Evolutionary conservation across 495 filamentous ascomycete genomes (phyloP), one percentile per base, ranked within the genome.

Genomic region (Aspergillus carlsbadensis): DNA sequence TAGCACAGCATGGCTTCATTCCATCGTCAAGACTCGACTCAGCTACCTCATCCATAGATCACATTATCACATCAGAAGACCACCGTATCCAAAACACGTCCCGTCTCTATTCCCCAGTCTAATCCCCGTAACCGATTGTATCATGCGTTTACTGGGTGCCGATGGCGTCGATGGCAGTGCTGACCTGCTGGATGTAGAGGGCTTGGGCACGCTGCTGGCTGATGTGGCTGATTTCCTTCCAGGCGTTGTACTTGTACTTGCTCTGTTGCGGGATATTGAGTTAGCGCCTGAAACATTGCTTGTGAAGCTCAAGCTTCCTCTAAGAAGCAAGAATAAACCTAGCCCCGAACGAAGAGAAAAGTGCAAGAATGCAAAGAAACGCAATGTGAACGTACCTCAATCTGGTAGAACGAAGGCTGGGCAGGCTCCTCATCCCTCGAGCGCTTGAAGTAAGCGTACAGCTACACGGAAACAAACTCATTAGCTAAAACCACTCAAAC

Each of bases 221-320:
- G 47, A 86, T 69, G 46, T 79, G 79, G 47, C 85, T 81, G 54
- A 84, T 55, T 54, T 82, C 78, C 70, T 86, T 67, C 90, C 90
- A 96, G 17, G 85, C 86, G 33, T 79, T 78, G 76, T 84, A 81
- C 80, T 93, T 94, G 59, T 84, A 84, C 75, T 91, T 93, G 71
- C 73, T 84, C 90, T 95, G 46, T 61, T n/a, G n/a, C n/a, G n/a
- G n/a, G n/a, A n/a, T n/a, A n/a, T n/a, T n/a, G n/a, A n/a, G n/a
- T n/a, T n/a, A n/a, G n/a, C n/a, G n/a, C n/a, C n/a, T n/a, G n/a
- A n/a, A n/a, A n/a, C n/a, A n/a, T n/a, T n/a, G n/a, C n/a, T n/a
- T n/a, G n/a, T n/a, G n/a, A n/a, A n/a, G n/a, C n/a, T n/a, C n/a
- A n/a, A n/a, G n/a, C n/a, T n/a, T n/a, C n/a, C n/a, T n/a, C n/a